phyloP scores from a whole-genome alignment of 495 filamentous ascomycete genomes.

The Xylaria curta region DNA sequence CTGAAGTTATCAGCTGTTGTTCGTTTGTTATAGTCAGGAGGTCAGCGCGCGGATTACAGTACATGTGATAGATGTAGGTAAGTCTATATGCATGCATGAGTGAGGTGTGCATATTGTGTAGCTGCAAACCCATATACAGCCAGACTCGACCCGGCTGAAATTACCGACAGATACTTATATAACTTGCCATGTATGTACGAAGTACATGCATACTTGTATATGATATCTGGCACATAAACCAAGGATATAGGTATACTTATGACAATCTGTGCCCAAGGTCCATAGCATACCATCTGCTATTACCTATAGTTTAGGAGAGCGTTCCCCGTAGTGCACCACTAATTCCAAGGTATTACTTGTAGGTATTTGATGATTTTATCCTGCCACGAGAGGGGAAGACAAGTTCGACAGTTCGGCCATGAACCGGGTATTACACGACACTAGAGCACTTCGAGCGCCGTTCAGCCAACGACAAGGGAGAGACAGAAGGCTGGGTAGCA shows the following conservation, averaged over 20 bases:
- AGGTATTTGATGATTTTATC: neutral
- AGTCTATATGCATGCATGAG: slow-evolving; percentile 22
- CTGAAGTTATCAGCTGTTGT: neutral
- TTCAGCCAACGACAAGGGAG: slow-evolving; percentile 19
- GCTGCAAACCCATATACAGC: neutral
- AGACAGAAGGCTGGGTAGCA: slow-evolving; percentile 22
- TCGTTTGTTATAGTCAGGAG: slow-evolving; percentile 1
- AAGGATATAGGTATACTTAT: neutral
- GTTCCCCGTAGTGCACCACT: neutral
- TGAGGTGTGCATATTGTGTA: slow-evolving; percentile 14
- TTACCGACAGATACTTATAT: slow-evolving; percentile 1
- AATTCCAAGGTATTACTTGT: neutral
- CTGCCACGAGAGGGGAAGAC: neutral
- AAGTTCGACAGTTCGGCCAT: slow-evolving; percentile 30
- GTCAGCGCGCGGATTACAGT: slow-evolving; percentile 14
- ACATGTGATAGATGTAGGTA: slow-evolving; percentile 13
- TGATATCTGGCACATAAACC: neutral
- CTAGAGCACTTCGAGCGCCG: slow-evolving; percentile 5
- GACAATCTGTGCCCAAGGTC: neutral
- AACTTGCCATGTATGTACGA: neutral
- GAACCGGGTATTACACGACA: slow-evolving; percentile 14
- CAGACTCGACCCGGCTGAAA: neutral
- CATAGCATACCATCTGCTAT: neutral
- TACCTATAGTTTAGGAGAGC: no score
- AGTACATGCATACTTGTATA: neutral